Conservation (phyloP, 2,329 filamentous ascomycete genomes). For the Xylariaceae sp. region DNA sequence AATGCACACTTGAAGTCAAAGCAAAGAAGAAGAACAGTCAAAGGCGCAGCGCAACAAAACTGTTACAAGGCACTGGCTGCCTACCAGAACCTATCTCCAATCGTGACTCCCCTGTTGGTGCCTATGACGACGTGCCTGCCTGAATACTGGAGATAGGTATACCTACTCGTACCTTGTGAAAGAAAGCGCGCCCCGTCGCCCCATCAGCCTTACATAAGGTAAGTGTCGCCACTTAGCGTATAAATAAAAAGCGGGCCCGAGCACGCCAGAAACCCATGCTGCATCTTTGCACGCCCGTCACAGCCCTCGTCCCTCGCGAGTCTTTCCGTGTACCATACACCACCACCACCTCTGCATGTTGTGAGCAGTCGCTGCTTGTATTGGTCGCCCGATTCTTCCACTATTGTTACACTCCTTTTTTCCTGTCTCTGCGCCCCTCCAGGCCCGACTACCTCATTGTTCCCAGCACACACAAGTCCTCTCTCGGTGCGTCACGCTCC, state of each 20-base stretch:
- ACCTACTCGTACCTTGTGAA: not conserved
- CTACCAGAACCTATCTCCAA: not conserved
- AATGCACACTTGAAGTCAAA: too few relatives aligned
- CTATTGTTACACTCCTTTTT: not conserved
- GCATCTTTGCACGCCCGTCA: conserved; percentile 9
- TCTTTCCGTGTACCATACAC: conserved; percentile 5
- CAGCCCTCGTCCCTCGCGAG: not conserved
- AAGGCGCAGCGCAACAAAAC: too few relatives aligned
- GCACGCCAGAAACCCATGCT: not conserved
- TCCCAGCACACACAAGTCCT: not conserved
- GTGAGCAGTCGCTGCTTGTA: conserved; percentile 9
- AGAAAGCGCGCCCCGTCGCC: not conserved
- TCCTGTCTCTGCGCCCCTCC: conserved; percentile 1
- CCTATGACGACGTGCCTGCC: not conserved
- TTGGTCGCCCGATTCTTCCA: conserved; percentile 7
- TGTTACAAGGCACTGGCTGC: not conserved
- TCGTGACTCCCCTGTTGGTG: not conserved
- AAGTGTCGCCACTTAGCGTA: not conserved
- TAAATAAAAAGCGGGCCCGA: not conserved
- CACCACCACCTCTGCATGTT: conserved; percentile 1
- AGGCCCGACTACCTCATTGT: not conserved
- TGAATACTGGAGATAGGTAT: not conserved
- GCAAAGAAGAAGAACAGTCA: too few relatives aligned
- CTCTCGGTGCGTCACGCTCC: conserved; percentile 13
- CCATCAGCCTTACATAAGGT: not conserved